Evolutionary conservation across 2,329 filamentous ascomycete genomes (phyloP).

Genomic region (Lecanicillium sp.): DNA sequence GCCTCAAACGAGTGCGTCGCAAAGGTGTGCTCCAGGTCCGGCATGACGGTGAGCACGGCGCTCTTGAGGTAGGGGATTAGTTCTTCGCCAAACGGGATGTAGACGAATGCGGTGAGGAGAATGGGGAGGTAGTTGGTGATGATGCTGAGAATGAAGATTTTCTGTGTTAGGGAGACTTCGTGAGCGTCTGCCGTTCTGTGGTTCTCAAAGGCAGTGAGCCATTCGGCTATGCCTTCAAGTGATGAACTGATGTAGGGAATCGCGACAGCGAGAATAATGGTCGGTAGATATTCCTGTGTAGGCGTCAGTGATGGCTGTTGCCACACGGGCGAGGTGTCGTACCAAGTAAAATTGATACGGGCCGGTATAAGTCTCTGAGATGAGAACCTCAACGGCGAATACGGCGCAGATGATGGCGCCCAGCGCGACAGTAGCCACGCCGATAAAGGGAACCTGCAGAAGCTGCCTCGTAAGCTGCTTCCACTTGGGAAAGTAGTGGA

Average conservation of each 20-base stretch:
- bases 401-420: slow-evolving; percentile 62
- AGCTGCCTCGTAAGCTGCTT: slow-evolving; percentile 62
- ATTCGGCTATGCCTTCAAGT: slow-evolving; percentile 56
- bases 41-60: slow-evolving; percentile 45
- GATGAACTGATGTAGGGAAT: slow-evolving; percentile 59
- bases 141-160: slow-evolving; percentile 72
- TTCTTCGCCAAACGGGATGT: slow-evolving; percentile 65
- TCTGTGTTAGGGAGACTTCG: slow-evolving; percentile 64
- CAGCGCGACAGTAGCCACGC: slow-evolving; percentile 51
- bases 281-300: slow-evolving; percentile 62
- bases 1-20: slow-evolving; percentile 52
- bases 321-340: slow-evolving; percentile 19
- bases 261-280: slow-evolving; percentile 60
- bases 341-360: slow-evolving; percentile 61
- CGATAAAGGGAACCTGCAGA: slow-evolving; percentile 62
- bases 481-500: slow-evolving; percentile 56
- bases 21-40: slow-evolving; percentile 43
- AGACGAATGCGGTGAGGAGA: slow-evolving; percentile 71
- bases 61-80: slow-evolving; percentile 63
- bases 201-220: slow-evolving; percentile 66
- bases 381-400: slow-evolving; percentile 69
- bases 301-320: background rate
- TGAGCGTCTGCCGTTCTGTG: slow-evolving; percentile 65
- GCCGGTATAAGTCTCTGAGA: slow-evolving; percentile 67
- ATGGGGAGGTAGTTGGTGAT: slow-evolving; percentile 75